phyloP scores from a whole-genome alignment of 768 basidiomycete genomes.

The Termitomyces bulborhizus region DNA sequence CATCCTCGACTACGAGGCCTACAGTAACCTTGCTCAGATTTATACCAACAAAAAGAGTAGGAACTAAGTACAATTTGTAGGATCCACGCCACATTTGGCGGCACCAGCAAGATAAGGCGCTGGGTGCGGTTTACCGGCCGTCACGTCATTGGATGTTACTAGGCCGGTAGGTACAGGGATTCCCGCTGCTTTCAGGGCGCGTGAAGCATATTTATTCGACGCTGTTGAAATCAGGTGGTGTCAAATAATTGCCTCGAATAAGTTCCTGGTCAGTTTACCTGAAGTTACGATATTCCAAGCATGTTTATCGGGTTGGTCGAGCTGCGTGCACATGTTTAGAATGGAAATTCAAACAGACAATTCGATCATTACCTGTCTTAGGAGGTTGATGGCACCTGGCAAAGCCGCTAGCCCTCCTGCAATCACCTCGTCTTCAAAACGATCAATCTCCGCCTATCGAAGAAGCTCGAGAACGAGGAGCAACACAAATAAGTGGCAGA shows the following conservation, averaged over 20 bases:
- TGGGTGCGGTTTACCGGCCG: constrained; percentile 79
- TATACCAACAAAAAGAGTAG: neutral
- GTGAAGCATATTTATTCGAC: constrained; percentile 63
- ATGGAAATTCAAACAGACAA: neutral
- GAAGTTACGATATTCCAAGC: constrained; percentile 87
- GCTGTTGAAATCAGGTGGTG: constrained; percentile 34
- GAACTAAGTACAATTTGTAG: constrained; percentile 45
- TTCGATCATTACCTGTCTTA: constrained; percentile 40
- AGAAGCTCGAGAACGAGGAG: neutral
- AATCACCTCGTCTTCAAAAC: constrained; percentile 76
- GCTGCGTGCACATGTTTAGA: constrained; percentile 16
- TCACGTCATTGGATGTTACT: constrained; percentile 70
- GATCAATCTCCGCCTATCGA: constrained; percentile 55
- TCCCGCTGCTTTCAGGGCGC: constrained; percentile 58
- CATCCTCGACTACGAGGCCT: constrained; percentile 90
- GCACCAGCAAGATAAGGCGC: constrained; percentile 85
- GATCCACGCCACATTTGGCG: constrained; percentile 43
- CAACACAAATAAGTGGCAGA: neutral
- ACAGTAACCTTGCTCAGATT: neutral
- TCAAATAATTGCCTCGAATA: neutral
- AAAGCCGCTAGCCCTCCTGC: constrained; percentile 55
- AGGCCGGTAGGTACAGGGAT: constrained; percentile 57
- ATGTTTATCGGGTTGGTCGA: constrained; percentile 20
- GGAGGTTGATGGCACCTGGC: constrained; percentile 56
- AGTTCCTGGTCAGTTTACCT: constrained; percentile 30